phyloP scores from a whole-genome alignment of 2,329 filamentous ascomycete genomes.

The Pseudohalonectria lignicola region DNA sequence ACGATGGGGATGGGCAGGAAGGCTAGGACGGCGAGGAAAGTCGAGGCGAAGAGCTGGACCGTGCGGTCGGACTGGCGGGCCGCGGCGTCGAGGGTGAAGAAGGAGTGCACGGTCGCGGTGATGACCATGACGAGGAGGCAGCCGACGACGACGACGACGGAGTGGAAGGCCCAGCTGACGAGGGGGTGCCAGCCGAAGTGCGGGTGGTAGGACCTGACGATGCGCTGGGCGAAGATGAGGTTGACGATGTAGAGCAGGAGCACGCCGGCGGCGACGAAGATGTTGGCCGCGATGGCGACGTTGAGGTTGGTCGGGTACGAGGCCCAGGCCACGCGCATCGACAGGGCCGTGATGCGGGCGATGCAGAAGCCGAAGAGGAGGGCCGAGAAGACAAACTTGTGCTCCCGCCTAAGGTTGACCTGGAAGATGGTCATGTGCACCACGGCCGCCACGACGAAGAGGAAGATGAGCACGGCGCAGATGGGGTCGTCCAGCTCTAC shows the following conservation, averaged over 20 bases:
- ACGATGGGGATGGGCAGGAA: conserved; percentile 55
- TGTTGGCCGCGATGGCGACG: conserved; percentile 46
- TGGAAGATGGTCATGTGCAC: conserved; percentile 48
- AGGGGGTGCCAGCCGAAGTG: conserved; percentile 54
- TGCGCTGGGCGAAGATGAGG: conserved; percentile 63
- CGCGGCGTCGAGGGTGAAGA: conserved; percentile 50
- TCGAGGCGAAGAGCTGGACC: conserved; percentile 52
- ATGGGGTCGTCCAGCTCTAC: conserved; percentile 52
- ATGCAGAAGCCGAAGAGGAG: conserved; percentile 49
- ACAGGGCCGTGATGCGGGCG: conserved; percentile 38
- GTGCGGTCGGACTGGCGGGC: conserved; percentile 42
- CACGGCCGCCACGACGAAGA: conserved; percentile 43
- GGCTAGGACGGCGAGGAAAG: conserved; percentile 52
- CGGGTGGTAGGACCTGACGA: conserved; percentile 65
- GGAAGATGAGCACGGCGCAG: conserved; percentile 46
- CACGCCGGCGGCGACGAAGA: conserved; percentile 66
- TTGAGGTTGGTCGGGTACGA: conserved; percentile 23
- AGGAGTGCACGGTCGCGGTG: conserved; percentile 48
- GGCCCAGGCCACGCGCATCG: conserved; percentile 42
- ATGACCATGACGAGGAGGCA: conserved; percentile 58
- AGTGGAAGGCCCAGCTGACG: conserved; percentile 40
- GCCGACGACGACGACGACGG: conserved; percentile 42
- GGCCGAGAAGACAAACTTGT: conserved; percentile 49
- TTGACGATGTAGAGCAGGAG: conserved; percentile 70
- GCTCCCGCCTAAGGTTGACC: conserved; percentile 34